Percentiles rank a stretch among this genome's conserved stretches.
These are phyloP conservation scores for Agrocybe pediades DNA, from an alignment of 768 basidiomycete genomes.

Conservation along the genomic window DNA sequence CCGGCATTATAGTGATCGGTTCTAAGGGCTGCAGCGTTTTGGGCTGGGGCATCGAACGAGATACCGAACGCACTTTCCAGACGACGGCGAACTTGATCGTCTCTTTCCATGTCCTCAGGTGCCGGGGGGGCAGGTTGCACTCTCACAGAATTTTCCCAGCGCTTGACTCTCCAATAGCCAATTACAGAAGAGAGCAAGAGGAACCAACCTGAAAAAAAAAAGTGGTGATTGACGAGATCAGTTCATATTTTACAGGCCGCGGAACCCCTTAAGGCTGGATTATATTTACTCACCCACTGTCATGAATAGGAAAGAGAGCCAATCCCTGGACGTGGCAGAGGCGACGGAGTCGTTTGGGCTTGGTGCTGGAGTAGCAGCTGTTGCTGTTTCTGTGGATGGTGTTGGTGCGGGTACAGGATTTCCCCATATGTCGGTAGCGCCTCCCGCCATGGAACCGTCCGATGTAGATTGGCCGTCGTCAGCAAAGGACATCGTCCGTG, in stretches of 20 bases:
- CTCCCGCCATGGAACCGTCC: background rate
- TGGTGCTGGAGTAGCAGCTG: slow-evolving; percentile 3
- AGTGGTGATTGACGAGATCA: no score
- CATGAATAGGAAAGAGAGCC: slow-evolving; percentile 93
- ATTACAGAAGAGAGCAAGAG: slow-evolving; percentile 81
- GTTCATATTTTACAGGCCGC: no score
- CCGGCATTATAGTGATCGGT: slow-evolving; percentile 25
- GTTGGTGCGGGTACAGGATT: slow-evolving; percentile 1
- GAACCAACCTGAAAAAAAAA: slow-evolving; percentile 72
- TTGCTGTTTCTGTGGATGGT: slow-evolving; percentile 3
- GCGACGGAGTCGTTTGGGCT: slow-evolving; percentile 17
- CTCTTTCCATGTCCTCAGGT: slow-evolving; percentile 51
- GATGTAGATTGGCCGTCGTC: slow-evolving; percentile 15
- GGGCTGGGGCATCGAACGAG: slow-evolving; percentile 31
- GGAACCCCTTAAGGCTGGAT: no score
- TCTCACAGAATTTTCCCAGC: slow-evolving; percentile 77
- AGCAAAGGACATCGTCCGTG: slow-evolving; percentile 41
- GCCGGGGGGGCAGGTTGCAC: slow-evolving; percentile 37
- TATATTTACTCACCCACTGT: slow-evolving; percentile 66
- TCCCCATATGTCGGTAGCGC: slow-evolving; percentile 9
- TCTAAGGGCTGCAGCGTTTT: slow-evolving; percentile 11
- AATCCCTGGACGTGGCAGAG: slow-evolving; percentile 67
- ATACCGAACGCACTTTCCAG: slow-evolving; percentile 57
- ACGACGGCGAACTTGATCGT: slow-evolving; percentile 50
- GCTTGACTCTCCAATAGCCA: slow-evolving; percentile 83